These are phyloP conservation scores for Aspergillus terreus DNA, from an alignment of 2,329 filamentous ascomycete species.

Conservation along the genomic window DNA sequence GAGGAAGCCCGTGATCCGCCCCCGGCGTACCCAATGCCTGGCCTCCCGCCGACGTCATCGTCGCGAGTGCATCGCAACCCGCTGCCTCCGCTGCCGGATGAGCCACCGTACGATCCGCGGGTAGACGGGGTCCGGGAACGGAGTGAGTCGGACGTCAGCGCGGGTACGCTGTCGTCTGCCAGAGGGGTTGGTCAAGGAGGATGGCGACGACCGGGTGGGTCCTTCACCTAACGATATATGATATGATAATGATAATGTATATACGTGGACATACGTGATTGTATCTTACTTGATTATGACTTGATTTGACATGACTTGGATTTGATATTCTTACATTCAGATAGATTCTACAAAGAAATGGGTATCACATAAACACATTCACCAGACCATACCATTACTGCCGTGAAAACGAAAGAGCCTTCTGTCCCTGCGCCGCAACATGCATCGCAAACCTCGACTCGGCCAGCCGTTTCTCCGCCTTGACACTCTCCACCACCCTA, in stretches of 20 bases:
- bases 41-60: slow-evolving; percentile 1
- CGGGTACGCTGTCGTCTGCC: slow-evolving; percentile 19
- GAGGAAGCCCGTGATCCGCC: not conserved
- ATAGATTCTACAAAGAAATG: not conserved
- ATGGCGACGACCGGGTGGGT: slow-evolving; percentile 23
- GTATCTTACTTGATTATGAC: too few species aligned
- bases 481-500: slow-evolving; percentile 81
- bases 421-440: slow-evolving; percentile 59
- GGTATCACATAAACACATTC: slow-evolving; percentile 4
- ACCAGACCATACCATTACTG: not conserved
- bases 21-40: not conserved
- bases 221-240: slow-evolving; percentile 14
- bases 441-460: slow-evolving; percentile 70
- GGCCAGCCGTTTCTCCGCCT: slow-evolving; percentile 67
- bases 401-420: not conserved
- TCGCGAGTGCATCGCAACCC: slow-evolving; percentile 27
- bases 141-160: slow-evolving; percentile 20
- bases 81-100: slow-evolving; percentile 30
- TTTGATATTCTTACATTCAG: too few species aligned
- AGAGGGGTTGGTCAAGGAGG: slow-evolving; percentile 18
- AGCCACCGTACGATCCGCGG: slow-evolving; percentile 16
- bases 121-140: slow-evolving; percentile 7
- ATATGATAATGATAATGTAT: slow-evolving; percentile 3
- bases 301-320: too few species aligned
- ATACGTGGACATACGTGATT: not conserved